Evolutionary conservation across 208 protist genomes (phyloP).

Genomic region (Acanthamoeba royreba): DNA sequence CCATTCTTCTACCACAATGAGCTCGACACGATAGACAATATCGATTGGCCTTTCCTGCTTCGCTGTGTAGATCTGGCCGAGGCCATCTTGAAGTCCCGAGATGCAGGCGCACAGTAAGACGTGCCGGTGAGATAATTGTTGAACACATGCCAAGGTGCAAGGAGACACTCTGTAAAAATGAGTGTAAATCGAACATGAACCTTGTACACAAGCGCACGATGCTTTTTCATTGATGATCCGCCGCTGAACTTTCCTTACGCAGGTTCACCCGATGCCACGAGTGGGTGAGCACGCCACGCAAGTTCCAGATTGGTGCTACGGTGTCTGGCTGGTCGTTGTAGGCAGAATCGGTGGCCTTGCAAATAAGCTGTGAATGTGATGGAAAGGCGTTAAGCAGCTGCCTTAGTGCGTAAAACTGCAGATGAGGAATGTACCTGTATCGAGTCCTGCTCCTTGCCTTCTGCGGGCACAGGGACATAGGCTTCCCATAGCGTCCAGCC

Average conservation of each 20-base stretch:
- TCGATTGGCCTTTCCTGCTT: background rate
- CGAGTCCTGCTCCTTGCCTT: background rate
- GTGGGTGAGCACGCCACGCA: constrained; percentile 76
- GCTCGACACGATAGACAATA: background rate
- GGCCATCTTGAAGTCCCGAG: background rate
- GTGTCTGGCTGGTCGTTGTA: constrained; percentile 77
- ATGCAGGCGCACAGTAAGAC: background rate
- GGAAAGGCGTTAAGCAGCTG: no score
- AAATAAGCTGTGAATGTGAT: constrained; percentile 17
- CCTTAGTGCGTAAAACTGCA: background rate
- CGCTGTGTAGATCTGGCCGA: background rate
- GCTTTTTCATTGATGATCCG: background rate
- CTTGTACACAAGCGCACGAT: no score
- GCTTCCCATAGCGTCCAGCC: constrained; percentile 63
- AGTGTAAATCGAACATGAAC: no score
- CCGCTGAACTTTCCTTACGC: background rate
- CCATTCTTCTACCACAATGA: background rate
- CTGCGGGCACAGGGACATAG: constrained; percentile 34
- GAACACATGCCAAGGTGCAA: background rate
- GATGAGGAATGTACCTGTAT: constrained; percentile 6
- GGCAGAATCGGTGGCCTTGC: constrained; percentile 66
- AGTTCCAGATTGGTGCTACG: constrained; percentile 71
- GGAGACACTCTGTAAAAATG: no score
- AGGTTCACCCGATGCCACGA: constrained; percentile 71
- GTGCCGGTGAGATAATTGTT: background rate